Evolutionary conservation across 2,329 filamentous ascomycete species (phyloP).

Genomic region (Basipetospora sp.): DNA sequence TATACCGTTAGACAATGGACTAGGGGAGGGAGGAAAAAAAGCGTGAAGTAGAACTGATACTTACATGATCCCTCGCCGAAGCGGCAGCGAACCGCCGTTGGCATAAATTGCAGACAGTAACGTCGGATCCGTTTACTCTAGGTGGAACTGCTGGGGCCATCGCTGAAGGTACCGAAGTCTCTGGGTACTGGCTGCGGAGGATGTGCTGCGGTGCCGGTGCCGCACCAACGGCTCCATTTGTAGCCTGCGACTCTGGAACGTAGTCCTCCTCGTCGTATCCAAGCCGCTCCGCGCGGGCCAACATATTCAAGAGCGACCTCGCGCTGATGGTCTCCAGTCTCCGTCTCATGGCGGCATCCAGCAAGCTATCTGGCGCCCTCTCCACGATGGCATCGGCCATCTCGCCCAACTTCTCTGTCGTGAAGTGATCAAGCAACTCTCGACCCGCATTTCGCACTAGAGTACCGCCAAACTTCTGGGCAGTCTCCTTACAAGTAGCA

Average conservation of each 20-base stretch:
- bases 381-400: constrained; percentile 28
- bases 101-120: neutral
- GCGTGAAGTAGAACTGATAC: constrained; percentile 1
- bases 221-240: constrained; percentile 1
- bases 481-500: constrained; percentile 21
- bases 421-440: constrained; percentile 22
- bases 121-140: too few species aligned
- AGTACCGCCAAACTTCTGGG: constrained; percentile 31
- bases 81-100: neutral
- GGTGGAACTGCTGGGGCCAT: neutral
- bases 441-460: constrained; percentile 26
- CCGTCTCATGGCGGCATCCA: constrained; percentile 36
- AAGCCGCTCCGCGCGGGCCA: constrained; percentile 41
- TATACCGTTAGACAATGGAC: neutral
- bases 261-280: constrained; percentile 35
- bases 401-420: constrained; percentile 27
- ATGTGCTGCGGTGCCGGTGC: neutral
- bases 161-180: too few species aligned
- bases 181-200: neutral
- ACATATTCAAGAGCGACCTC: constrained; percentile 38
- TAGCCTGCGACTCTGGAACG: neutral
- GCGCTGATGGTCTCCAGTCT: constrained; percentile 40
- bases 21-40: too few species aligned
- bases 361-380: constrained; percentile 32
- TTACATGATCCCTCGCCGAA: constrained; percentile 8